Evolutionary conservation across 768 basidiomycete species (phyloP), one percentile per base, ranked within the genome.

Genomic region (Serpula lacrymans): DNA sequence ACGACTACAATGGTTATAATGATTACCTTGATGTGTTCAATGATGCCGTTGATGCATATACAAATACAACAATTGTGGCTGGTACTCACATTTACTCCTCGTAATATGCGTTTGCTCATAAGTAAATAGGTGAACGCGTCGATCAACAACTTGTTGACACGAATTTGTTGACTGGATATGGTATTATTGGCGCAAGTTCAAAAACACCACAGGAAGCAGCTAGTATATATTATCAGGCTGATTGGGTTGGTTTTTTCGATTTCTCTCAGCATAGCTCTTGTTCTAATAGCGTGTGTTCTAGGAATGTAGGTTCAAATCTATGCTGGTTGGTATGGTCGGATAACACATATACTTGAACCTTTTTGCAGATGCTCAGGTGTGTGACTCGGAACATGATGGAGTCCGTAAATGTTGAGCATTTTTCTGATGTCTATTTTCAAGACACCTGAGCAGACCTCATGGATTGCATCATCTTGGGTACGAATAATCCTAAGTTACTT

Each of bases 381-480:
- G 53, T 8, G 6, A 80, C 48, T 79, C 74, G n/a, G n/a, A n/a
- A n/a, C n/a, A n/a, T n/a, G n/a, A n/a, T n/a, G n/a, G n/a, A n/a
- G n/a, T n/a, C n/a, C n/a, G n/a, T n/a, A n/a, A n/a, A n/a, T n/a
- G n/a, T n/a, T n/a, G n/a, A n/a, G n/a, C n/a, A n/a, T n/a, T n/a
- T n/a, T n/a, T n/a, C n/a, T n/a, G n/a, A n/a, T n/a, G n/a, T n/a
- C n/a, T n/a, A n/a, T n/a, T n/a, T 50, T 74, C 68, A 27, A 84
- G 51, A 69, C 76, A 3, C 82, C 82, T 1, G 79, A 80, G 23
- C 70, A 81, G 53, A 77, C 74, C 0, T 83, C 81, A 1, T 75
- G 74, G 66, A 62, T 84, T 16, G 78, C 79, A n/a, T 72, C 78
- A 4, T 69, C 80, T 16, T 78, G 78, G 80, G 82, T 80, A 58